Base-by-base conservation (phyloP, 805 yeast genomes). In the Lachancea mirantina region DNA sequence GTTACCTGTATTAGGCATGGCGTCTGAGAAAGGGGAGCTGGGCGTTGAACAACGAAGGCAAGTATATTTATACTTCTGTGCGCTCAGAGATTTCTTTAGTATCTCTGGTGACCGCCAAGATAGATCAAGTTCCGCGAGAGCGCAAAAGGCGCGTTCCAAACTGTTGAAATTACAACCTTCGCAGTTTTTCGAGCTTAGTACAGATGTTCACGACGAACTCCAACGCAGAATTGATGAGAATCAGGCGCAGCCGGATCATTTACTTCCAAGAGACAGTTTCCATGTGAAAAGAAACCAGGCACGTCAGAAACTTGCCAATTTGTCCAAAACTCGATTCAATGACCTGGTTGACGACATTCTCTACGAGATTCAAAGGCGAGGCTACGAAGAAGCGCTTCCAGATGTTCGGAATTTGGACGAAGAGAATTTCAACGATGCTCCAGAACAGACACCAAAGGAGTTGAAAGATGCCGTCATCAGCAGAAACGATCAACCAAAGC, bases 201-300 rank as follows among this genome's bases (percentile, higher is more conserved):
- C 96, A 3, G 99, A 92, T 56, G 96, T 92, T 8, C 82, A 77
- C 54, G 98, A 92, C 59, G 98, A 92, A 58, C 64, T 92, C 39
- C 75, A 76, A 48, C 73, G 99, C 50, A 70, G 99, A 42, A 70
- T 72, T 25, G 73, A 66, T 43, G 79, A 77, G 44, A 66, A 71
- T 23, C 63, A 71, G 32, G 66, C 70, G 19, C 74, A 72, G 43
- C 77, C 82, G 1, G 76, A 73, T 34, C 76, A 70, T 48, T 65
- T 89, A 33, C 65, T 76, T 23, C 88, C 95, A 5, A 74, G 75
- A 47, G 66, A 72, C 5, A 68, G 70, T 13, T 85, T 84, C 61
- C 98, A 92, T 57, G 88, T 94, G 26, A 88, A 87, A 53, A 73
- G 99, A 51, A 94, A 92, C 53, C 94, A 87, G 57, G 97, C 98